These are phyloP conservation scores for Luvunga scandens DNA, from an alignment of 345 rosid species.

Conservation along the genomic window DNA sequence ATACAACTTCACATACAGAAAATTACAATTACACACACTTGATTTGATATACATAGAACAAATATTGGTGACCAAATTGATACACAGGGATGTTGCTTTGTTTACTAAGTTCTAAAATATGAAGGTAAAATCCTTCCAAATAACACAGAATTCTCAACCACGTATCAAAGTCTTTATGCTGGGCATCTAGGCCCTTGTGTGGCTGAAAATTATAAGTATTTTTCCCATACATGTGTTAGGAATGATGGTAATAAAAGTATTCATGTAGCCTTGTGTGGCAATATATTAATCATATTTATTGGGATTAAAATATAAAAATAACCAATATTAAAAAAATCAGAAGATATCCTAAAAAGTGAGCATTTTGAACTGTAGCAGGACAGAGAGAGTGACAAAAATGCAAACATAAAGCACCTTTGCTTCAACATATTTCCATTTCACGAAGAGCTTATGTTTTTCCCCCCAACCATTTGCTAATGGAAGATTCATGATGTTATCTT, in stretches of 20 bases:
- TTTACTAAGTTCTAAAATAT: background rate
- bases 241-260: background rate
- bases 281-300: background rate
- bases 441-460: slow-evolving; percentile 75
- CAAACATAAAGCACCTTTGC: slow-evolving; percentile 58
- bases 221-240: background rate
- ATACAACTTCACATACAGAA: background rate
- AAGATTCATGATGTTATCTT: slow-evolving; percentile 88
- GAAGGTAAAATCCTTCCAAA: background rate
- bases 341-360: background rate
- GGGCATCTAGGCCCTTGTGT: background rate
- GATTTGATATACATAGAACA: background rate
- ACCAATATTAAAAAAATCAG: background rate
- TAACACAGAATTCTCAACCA: background rate
- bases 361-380: background rate
- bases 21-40: background rate
- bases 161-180: background rate
- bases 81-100: background rate
- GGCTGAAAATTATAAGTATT: background rate
- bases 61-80: background rate
- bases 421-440: slow-evolving; percentile 94
- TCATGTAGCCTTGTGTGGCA: background rate
- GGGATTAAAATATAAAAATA: background rate
- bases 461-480: slow-evolving; percentile 96
- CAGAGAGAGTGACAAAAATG: background rate